Conservation (phyloP, 129 eudicot species). For the Flaveria trinervia region DNA sequence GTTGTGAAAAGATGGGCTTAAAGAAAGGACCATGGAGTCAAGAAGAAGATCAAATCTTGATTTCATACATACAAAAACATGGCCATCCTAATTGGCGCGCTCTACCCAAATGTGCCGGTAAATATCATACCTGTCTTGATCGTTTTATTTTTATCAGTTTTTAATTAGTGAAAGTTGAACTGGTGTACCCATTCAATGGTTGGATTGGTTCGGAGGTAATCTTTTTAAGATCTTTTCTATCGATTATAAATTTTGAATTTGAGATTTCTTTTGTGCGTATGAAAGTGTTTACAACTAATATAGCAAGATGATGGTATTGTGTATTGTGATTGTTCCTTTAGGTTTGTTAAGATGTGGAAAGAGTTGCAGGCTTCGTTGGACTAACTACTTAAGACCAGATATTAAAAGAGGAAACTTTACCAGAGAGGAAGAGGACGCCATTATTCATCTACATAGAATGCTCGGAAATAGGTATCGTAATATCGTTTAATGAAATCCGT, state of each 20-base stretch:
- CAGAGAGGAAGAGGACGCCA: conserved; percentile 54
- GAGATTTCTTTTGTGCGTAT: too few species aligned
- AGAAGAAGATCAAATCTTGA: conserved; percentile 66
- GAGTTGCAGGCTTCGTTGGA: conserved; percentile 58
- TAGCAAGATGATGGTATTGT: too few species aligned
- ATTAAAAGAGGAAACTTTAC: conserved; percentile 54
- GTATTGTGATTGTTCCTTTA: not conserved
- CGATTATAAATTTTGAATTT: too few species aligned
- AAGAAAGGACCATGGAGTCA: conserved; percentile 81
- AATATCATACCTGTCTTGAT: not conserved
- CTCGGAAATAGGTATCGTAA: conserved; percentile 54
- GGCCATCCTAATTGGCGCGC: conserved; percentile 87
- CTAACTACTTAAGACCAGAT: conserved; percentile 48
- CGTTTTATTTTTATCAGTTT: not conserved
- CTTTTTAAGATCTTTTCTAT: too few species aligned
- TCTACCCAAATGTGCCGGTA: conserved; percentile 84
- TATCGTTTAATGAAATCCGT: not conserved
- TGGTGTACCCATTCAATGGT: too few species aligned
- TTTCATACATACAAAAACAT: conserved; percentile 52
- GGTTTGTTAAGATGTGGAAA: conserved; percentile 61
- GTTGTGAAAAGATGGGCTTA: conserved; percentile 80
- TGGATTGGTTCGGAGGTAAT: too few species aligned
- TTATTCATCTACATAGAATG: conserved; percentile 46
- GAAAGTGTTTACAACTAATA: too few species aligned
- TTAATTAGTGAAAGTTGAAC: too few species aligned